These are phyloP conservation scores for Lagerstroemia fauriei DNA, from an alignment of 441 rosid species.

Conservation along the genomic window DNA sequence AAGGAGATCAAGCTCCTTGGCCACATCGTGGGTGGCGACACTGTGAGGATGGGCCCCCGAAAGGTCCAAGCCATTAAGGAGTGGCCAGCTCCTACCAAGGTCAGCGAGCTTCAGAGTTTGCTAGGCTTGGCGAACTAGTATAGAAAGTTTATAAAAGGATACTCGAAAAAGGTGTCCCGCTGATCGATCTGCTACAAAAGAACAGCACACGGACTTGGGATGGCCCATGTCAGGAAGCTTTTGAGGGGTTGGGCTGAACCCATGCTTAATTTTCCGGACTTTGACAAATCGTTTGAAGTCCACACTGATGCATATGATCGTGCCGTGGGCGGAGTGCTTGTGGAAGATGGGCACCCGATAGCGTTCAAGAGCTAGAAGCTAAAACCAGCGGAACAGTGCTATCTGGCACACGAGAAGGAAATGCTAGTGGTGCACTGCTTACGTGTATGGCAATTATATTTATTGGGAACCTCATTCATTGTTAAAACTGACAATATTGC, in stretches of 20 bases:
- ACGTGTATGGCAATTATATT: background rate
- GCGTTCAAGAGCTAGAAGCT: conserved; percentile 15
- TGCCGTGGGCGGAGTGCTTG: conserved; percentile 2
- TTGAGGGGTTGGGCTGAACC: too few species aligned
- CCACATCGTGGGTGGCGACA: background rate
- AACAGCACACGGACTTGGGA: too few species aligned
- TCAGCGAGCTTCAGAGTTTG: background rate
- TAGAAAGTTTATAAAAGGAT: background rate
- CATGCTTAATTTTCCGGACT: background rate
- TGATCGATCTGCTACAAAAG: too few species aligned
- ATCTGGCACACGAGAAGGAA: background rate
- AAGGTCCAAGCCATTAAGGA: background rate
- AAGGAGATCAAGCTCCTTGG: background rate
- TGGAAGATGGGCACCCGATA: background rate
- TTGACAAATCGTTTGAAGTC: background rate
- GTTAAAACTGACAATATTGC: background rate
- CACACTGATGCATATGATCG: background rate
- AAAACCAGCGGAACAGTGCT: background rate
- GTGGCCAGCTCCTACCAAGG: background rate
- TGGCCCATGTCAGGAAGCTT: too few species aligned
- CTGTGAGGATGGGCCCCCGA: background rate
- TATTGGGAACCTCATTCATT: background rate
- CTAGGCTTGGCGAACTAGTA: background rate
- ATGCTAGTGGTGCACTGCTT: background rate
- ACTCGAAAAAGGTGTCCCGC: background rate